Base-by-base conservation (phyloP, 148 eudicot genomes). In the Limonium bicolor region DNA sequence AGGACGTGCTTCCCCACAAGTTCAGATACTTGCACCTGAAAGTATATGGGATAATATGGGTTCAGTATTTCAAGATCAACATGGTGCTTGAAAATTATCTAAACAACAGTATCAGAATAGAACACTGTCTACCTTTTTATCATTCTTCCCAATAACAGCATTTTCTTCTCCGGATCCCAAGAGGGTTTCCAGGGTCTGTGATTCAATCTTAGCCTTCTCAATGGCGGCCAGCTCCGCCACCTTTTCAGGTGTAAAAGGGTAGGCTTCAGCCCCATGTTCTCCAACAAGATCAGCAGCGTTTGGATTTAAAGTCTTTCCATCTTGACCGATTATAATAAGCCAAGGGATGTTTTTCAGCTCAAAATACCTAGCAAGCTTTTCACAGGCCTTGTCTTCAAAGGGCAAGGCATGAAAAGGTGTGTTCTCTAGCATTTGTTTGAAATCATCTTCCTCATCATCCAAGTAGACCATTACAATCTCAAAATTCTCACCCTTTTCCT, bases 1-100 rank as follows among this genome's bases (percentile, higher is more conserved):
- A 76, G 78, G 8, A 76, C 51, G 11, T 65, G 65, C 48, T 69
- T 72, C 12, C 83, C 78, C 20, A 69, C 68, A 54, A 76, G 83
- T 17, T 72, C 33, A 24, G 72, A 72, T 43, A 76, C 53, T 0
- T 69, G 72, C 36, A 76, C 75, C 78, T 76, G 62, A 46, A 27
- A 13, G 29, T 25, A 9, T 35, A 26, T n/a, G 3, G 6, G 10
- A 17, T 17, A 16, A 16, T 6, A 39, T 23, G 43, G 9, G 22
- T 39, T 26, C 10, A 2, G 27, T n/a, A 3, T 29, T 29, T n/a
- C 7, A 7, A 1, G 33, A 37, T 12, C 12, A 51, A 32, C 25
- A 4, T 27, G 11, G 24, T 18, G 34, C 18, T 6, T 1, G 6
- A 16, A 20, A 6, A 27, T n/a, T 12, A 2, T 1, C 7, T 12